A percentile compares a stretch with the other conserved stretches of the same genome.
Conservation (phyloP, 2,329 filamentous ascomycete species). For the Aspergillus ochraceus region DNA sequence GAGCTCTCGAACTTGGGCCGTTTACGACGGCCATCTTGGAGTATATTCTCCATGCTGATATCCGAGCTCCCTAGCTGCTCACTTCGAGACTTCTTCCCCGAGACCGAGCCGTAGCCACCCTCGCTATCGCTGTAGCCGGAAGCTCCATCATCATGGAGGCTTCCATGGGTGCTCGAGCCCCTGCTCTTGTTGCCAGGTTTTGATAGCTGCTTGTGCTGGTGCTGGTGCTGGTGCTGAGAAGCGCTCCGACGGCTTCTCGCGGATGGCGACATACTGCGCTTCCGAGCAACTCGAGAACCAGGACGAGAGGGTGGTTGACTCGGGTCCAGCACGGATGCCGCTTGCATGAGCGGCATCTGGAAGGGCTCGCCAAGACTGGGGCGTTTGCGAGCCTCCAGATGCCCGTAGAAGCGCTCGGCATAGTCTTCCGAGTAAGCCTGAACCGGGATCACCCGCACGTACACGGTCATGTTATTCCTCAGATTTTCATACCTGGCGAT, state of each 20-base stretch:
- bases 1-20: constrained; percentile 94
- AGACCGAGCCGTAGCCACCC: constrained; percentile 71
- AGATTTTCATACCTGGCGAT: constrained; percentile 98
- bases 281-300: constrained; percentile 67
- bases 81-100: constrained; percentile 69
- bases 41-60: constrained; percentile 97
- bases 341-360: constrained; percentile 59
- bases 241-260: constrained; percentile 73
- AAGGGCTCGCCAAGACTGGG: constrained; percentile 64
- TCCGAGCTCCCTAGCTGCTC: constrained; percentile 92
- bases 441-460: constrained; percentile 76
- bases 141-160: constrained; percentile 66
- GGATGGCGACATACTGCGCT: constrained; percentile 76
- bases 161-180: constrained; percentile 59
- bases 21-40: constrained; percentile 93
- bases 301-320: constrained; percentile 66
- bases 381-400: constrained; percentile 54
- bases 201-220: constrained; percentile 68
- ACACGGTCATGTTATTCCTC: constrained; percentile 85
- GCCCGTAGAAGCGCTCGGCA: constrained; percentile 46
- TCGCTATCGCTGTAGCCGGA: constrained; percentile 87
- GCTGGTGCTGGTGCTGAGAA: constrained; percentile 68
- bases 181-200: constrained; percentile 68
- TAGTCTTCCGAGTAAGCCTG: constrained; percentile 53
- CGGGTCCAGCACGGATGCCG: constrained; percentile 53